Conservation (phyloP, 352 stramenopile genomes). For the Pythium grandisporangium region DNA sequence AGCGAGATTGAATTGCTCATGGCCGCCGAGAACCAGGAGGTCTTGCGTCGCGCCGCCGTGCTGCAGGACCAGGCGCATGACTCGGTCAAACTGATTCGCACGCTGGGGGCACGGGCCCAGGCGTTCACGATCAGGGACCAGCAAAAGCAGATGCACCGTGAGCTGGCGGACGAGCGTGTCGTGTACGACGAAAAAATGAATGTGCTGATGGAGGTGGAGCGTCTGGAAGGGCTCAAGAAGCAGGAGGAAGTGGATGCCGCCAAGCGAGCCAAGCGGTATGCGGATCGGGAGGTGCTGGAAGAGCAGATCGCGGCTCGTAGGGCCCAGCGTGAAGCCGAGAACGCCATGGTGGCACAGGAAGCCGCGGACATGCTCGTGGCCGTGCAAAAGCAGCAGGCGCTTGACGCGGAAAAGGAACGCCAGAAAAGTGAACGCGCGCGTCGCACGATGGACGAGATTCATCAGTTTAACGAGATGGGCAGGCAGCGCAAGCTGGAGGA, state of each 20-base stretch:
- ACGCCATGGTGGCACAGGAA: slow-evolving; percentile 50
- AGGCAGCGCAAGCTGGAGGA: slow-evolving; percentile 37
- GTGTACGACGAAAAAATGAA: slow-evolving; percentile 94
- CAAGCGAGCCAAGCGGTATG: slow-evolving; percentile 80
- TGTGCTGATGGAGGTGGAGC: slow-evolving; percentile 92
- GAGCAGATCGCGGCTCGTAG: slow-evolving; percentile 72
- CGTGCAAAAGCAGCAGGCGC: slow-evolving; percentile 67
- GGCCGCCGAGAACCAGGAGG: slow-evolving; percentile 53
- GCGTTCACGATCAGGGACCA: slow-evolving; percentile 94
- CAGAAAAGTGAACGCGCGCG: slow-evolving; percentile 44
- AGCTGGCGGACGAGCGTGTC: slow-evolving; percentile 61
- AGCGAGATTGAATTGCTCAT: slow-evolving; percentile 74
- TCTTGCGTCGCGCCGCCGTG: slow-evolving; percentile 33
- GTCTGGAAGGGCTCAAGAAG: slow-evolving; percentile 86
- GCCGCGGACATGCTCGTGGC: slow-evolving; percentile 83
- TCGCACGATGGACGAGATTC: slow-evolving; percentile 61
- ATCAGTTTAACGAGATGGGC: slow-evolving; percentile 55
- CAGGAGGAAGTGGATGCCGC: slow-evolving; percentile 86
- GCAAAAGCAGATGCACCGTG: slow-evolving; percentile 68
- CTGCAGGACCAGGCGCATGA: slow-evolving; percentile 81
- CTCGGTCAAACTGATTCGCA: slow-evolving; percentile 92
- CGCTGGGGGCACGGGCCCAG: slow-evolving; percentile 82
- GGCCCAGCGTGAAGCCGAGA: slow-evolving; percentile 33
- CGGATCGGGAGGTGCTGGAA: slow-evolving; percentile 83
- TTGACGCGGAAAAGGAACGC: slow-evolving; percentile 66